Conservation (phyloP, 805 yeast genomes). For the Teunomyces cretensis region DNA sequence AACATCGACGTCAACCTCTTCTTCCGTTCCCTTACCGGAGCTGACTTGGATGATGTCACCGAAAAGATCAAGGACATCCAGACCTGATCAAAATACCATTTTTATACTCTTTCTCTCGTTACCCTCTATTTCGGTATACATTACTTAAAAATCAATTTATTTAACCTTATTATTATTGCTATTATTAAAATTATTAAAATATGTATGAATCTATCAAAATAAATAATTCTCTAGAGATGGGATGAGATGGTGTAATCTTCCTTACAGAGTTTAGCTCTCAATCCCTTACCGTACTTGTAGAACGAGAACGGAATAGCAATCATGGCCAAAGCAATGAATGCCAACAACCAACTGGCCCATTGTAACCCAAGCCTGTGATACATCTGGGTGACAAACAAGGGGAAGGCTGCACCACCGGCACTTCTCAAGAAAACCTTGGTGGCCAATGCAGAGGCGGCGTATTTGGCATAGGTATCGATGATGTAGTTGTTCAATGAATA, state of each 20-base stretch:
- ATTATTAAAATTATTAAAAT: background rate
- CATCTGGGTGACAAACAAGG: conserved; percentile 80
- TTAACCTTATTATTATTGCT: background rate
- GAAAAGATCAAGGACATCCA: conserved; percentile 47
- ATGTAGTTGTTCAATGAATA: conserved; percentile 73
- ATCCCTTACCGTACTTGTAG: conserved; percentile 60
- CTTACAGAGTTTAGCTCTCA: conserved; percentile 66
- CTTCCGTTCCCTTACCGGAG: conserved; percentile 55
- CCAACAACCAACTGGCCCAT: conserved; percentile 81
- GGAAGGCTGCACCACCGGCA: conserved; percentile 87
- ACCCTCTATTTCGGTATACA: background rate
- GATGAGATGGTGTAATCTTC: conserved; percentile 50
- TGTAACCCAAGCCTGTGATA: conserved; percentile 69
- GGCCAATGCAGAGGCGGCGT: conserved; percentile 78
- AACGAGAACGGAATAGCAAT: conserved; percentile 69
- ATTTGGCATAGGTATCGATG: conserved; percentile 83
- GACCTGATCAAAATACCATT: background rate
- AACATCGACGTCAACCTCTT: conserved; percentile 81
- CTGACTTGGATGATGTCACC: conserved; percentile 51
- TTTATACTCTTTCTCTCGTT: background rate
- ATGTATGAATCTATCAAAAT: background rate
- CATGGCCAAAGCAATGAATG: conserved; percentile 78
- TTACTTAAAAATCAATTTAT: background rate
- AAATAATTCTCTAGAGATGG: background rate
- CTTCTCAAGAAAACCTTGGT: conserved; percentile 78